A percentile compares a stretch with the other conserved stretches of the same genome.
These are phyloP conservation scores for Pholiota adiposa DNA, from an alignment of 1,284 basidiomycete genomes.

Conservation along the genomic window DNA sequence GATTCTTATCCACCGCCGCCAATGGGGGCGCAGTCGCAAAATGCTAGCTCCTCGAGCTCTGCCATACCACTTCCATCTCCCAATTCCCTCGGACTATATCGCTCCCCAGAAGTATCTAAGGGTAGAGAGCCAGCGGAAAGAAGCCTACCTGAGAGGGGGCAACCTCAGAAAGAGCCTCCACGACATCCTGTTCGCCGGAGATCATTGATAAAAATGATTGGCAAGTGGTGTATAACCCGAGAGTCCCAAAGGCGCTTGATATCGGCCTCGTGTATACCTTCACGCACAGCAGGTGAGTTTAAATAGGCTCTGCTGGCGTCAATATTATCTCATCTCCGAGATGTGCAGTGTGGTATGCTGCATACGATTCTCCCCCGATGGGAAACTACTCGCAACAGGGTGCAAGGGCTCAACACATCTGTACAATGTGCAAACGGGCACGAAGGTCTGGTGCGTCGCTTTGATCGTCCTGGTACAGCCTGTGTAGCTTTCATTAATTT, in stretches of 20 bases:
- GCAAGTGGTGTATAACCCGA: conserved; percentile 92
- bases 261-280: conserved; percentile 88
- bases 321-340: background rate
- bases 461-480: background rate
- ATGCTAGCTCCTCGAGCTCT: background rate
- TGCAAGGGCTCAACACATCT: conserved; percentile 90
- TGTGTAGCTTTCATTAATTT: background rate
- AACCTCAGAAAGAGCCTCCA: conserved; percentile 31
- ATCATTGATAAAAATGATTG: conserved; percentile 77
- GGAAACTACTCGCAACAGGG: conserved; percentile 85
- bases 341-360: conserved; percentile 81
- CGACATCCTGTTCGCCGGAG: conserved; percentile 38
- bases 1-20: conserved; percentile 16
- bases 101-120: conserved; percentile 4
- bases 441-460: conserved; percentile 68
- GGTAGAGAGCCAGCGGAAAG: background rate
- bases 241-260: conserved; percentile 79
- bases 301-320: conserved; percentile 2
- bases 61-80: conserved; percentile 7
- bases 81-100: conserved; percentile 12
- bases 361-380: conserved; percentile 88
- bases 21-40: conserved; percentile 15
- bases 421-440: conserved; percentile 84
- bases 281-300: conserved; percentile 36
- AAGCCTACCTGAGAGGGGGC: background rate